phyloP scores from a whole-genome alignment of 2,329 filamentous ascomycete species.

The Sarocladiaceae sp. region DNA sequence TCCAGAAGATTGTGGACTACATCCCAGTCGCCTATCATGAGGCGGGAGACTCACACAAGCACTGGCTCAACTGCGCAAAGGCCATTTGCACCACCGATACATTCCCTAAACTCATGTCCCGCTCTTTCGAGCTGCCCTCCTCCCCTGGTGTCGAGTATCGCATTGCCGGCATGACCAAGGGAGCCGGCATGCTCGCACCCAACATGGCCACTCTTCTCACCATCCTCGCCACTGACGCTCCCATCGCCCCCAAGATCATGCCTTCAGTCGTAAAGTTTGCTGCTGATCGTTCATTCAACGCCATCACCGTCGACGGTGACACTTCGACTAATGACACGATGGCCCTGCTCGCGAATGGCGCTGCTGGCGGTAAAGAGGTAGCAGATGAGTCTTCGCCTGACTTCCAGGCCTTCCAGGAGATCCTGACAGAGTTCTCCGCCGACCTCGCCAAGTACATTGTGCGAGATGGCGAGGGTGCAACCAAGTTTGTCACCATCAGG shows the following conservation, averaged over 20 bases:
- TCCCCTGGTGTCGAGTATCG: slow-evolving; percentile 69
- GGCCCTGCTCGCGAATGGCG: slow-evolving; percentile 90
- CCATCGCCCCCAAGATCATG: slow-evolving; percentile 63
- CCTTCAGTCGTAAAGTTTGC: slow-evolving; percentile 65
- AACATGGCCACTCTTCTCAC: slow-evolving; percentile 97
- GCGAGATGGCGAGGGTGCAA: slow-evolving; percentile 92
- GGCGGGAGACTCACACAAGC: slow-evolving; percentile 68
- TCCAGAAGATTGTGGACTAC: slow-evolving; percentile 78
- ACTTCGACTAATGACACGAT: slow-evolving; percentile 97
- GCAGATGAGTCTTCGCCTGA: slow-evolving; percentile 48
- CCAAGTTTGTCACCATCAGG: slow-evolving; percentile 93
- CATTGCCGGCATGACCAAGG: slow-evolving; percentile 94
- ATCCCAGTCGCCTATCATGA: slow-evolving; percentile 70
- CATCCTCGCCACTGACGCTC: slow-evolving; percentile 86
- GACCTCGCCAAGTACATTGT: slow-evolving; percentile 90
- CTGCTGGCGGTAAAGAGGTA: slow-evolving; percentile 67
- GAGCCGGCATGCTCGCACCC: slow-evolving; percentile 97
- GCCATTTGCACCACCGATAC: slow-evolving; percentile 98
- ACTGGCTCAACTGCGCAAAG: slow-evolving; percentile 80
- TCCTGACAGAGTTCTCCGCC: slow-evolving; percentile 71
- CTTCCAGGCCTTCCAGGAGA: slow-evolving; percentile 62
- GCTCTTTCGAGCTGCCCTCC: slow-evolving; percentile 76
- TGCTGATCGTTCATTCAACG: slow-evolving; percentile 85
- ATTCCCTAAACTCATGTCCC: slow-evolving; percentile 90
- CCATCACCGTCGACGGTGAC: slow-evolving; percentile 94